Evolutionary conservation across 2,329 filamentous ascomycete genomes (phyloP).

Genomic region (Aspergillus fumigatus): DNA sequence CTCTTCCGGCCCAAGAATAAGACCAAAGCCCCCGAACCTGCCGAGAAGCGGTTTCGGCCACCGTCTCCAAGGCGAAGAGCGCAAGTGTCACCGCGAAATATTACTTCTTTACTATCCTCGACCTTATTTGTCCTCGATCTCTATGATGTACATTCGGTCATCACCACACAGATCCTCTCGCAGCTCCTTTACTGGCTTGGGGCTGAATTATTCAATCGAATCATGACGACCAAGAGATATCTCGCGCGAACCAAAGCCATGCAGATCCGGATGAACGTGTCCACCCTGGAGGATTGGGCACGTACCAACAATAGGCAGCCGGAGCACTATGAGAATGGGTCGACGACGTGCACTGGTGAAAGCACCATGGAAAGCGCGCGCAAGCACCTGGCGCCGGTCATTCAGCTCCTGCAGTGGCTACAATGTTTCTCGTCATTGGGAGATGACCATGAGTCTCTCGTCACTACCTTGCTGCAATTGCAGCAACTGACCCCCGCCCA

Average conservation of each 20-base stretch:
- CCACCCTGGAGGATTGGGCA: slow-evolving; percentile 92
- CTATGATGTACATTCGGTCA: slow-evolving; percentile 98
- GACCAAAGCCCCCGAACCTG: slow-evolving; percentile 75
- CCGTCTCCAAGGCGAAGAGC: slow-evolving; percentile 90
- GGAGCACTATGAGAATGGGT: slow-evolving; percentile 91
- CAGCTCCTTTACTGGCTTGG: slow-evolving; percentile 96
- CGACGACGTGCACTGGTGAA: slow-evolving; percentile 79
- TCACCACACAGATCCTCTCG: slow-evolving; percentile 83
- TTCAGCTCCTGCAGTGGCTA: slow-evolving; percentile 93
- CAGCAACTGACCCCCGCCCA: slow-evolving; percentile 81
- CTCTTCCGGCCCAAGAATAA: slow-evolving; percentile 89
- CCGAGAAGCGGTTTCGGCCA: slow-evolving; percentile 85
- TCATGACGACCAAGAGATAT: slow-evolving; percentile 95
- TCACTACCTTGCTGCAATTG: slow-evolving; percentile 84
- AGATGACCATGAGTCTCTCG: slow-evolving; percentile 82
- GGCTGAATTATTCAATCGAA: slow-evolving; percentile 92
- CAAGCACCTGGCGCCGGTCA: slow-evolving; percentile 80
- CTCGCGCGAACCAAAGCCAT: slow-evolving; percentile 95
- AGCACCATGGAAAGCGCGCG: slow-evolving; percentile 79
- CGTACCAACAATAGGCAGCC: slow-evolving; percentile 87
- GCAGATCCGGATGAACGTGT: slow-evolving; percentile 99
- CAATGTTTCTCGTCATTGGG: slow-evolving; percentile 95
- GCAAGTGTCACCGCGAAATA: slow-evolving; percentile 87
- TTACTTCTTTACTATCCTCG: slow-evolving; percentile 90
- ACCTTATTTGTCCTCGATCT: slow-evolving; percentile 95